Base-by-base conservation (phyloP, 345 rosid species). In the Gossypium ekmanianum region DNA sequence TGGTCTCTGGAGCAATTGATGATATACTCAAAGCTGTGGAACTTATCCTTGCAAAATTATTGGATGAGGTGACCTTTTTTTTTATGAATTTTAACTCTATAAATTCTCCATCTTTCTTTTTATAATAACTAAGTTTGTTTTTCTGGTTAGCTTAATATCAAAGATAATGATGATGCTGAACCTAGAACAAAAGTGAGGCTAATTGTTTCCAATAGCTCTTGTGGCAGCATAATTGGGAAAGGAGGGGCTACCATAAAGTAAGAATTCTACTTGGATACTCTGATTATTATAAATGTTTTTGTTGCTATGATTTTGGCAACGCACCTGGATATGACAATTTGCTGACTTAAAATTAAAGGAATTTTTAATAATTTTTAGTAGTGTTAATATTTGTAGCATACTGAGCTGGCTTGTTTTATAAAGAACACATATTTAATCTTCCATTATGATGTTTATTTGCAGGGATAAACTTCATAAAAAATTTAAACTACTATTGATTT, bases 201-300 rank as follows among this genome's bases (percentile, higher is more conserved):
- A 54, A 81, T 93, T 74, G 99, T 93, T 85, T 97, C 99, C 54
- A 93, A 96, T 81, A 87, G 89, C 84, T 92, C 94, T 66, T 96
- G 99, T 78, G 99, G 99, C 72, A 88, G 99, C 84, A 96, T 96
- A 74, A 96, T 96, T 81, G 99, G 99, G 73, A 96, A 93, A 85
- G 99, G 97, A 87, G 98, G 99, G 61, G 85, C 95, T 78, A 93
- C 90, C 43, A 96, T 96, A 84, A 96, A 93, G 99, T 96, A 88
- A 76, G 92, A 59, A 44, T 16, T 56, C 56, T 75, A 45, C 52
- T 45, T 76, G 71, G 64, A 27, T 73, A 52, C 68, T 83, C 72
- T 75, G 58, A 39, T 73, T 52, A 50, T 55, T 22, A 7, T 61
- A 57, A 27, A 48, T 63, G 8, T 61, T 61, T 61, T 68, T 56